A percentile compares a stretch with the other conserved stretches of the same genome.
Conservation (phyloP, 163 green algal species). For the Coccomyxa subellipsoidea region DNA sequence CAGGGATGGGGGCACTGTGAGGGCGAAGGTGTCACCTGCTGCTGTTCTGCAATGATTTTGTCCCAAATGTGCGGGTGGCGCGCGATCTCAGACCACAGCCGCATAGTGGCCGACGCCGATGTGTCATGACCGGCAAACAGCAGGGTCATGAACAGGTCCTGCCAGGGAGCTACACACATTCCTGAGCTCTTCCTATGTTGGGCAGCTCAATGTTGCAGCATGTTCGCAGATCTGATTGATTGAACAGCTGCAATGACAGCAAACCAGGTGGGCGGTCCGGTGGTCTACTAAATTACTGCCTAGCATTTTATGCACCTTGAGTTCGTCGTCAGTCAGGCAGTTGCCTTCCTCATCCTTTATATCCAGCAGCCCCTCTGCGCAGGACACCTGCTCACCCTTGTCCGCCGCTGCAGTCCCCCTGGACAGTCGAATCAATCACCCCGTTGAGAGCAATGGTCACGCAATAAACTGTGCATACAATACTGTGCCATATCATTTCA, state of each 20-base stretch:
- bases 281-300: too few species aligned
- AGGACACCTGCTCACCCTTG: not conserved
- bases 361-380: not conserved
- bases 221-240: not conserved
- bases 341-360: not conserved
- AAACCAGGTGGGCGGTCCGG: too few species aligned
- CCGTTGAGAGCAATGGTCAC: not conserved
- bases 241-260: not conserved
- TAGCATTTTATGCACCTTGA: not conserved
- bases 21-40: too few species aligned
- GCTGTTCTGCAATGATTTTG: slow-evolving; percentile 16
- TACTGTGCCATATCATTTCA: too few species aligned
- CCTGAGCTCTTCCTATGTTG: too few species aligned
- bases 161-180: too few species aligned
- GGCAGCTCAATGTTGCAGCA: not conserved
- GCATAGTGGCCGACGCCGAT: slow-evolving; percentile 11
- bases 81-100: slow-evolving; percentile 25
- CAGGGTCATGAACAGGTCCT: slow-evolving; percentile 33
- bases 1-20: too few species aligned
- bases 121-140: slow-evolving; percentile 48
- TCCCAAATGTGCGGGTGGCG: slow-evolving; percentile 19
- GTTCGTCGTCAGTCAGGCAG: not conserved
- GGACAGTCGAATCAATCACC: not conserved
- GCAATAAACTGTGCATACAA: not conserved
- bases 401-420: not conserved